phyloP scores from a whole-genome alignment of 1,139 yeast genomes.

The Lodderomyces jiufengensis region DNA sequence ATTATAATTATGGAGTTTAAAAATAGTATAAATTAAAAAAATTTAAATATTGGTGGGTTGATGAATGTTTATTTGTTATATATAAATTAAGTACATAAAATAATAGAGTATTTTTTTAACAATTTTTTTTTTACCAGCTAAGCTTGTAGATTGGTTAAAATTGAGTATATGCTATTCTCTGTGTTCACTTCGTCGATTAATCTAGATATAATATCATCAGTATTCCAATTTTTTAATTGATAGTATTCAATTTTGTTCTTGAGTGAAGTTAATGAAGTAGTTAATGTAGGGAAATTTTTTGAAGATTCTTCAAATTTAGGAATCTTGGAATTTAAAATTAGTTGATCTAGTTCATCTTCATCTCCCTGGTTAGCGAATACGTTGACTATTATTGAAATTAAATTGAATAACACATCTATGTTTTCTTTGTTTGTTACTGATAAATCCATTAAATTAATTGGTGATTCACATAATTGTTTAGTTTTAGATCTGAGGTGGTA shows the following conservation, averaged over 20 bases:
- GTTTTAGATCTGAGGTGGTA: slow-evolving; percentile 47
- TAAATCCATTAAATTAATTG: slow-evolving; percentile 38
- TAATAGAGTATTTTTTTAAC: too few species aligned
- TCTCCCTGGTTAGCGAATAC: slow-evolving; percentile 34
- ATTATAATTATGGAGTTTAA: slow-evolving; percentile 13
- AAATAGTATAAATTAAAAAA: too few species aligned
- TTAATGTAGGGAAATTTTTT: slow-evolving; percentile 21
- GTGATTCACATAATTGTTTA: slow-evolving; percentile 34
- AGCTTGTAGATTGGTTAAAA: too few species aligned
- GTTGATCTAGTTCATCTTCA: slow-evolving; percentile 14
- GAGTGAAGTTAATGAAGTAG: slow-evolving; percentile 18
- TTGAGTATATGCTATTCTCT: too few species aligned
- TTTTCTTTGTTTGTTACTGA: slow-evolving; percentile 20
- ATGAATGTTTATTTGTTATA: too few species aligned
- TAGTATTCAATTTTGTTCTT: slow-evolving; percentile 28
- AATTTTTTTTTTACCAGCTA: too few species aligned
- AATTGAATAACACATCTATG: slow-evolving; percentile 20
- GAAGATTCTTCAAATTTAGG: slow-evolving; percentile 31
- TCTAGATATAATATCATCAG: slow-evolving; percentile 39
- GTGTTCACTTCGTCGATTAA: slow-evolving; percentile 12
- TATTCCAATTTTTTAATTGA: slow-evolving; percentile 37
- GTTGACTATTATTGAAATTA: slow-evolving; percentile 29
- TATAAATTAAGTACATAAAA: too few species aligned
- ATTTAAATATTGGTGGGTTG: too few species aligned
- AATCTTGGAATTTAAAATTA: slow-evolving; percentile 39